phyloP scores from a whole-genome alignment of 345 rosid species.

The Hirschfeldia incana region DNA sequence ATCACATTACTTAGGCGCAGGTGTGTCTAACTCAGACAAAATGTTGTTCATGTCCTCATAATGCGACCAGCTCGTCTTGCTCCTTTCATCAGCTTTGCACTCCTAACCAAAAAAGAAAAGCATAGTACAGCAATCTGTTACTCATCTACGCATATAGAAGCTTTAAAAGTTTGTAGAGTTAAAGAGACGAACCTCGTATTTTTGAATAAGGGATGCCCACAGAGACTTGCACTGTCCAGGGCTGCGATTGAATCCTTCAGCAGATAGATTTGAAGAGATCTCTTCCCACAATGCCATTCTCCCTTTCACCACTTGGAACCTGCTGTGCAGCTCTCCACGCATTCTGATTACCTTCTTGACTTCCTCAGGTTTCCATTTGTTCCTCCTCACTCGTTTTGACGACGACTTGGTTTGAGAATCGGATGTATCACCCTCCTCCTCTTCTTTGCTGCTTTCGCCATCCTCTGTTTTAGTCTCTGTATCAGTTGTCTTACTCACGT shows the following conservation, averaged over 20 bases:
- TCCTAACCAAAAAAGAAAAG: slow-evolving; percentile 47
- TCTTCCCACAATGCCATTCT: slow-evolving; percentile 98
- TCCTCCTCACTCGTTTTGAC: slow-evolving; percentile 51
- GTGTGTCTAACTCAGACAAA: slow-evolving; percentile 54
- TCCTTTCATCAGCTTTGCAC: slow-evolving; percentile 48
- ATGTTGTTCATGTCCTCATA: slow-evolving; percentile 68
- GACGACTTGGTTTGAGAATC: slow-evolving; percentile 51
- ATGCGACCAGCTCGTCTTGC: slow-evolving; percentile 64
- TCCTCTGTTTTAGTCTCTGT: slow-evolving; percentile 38
- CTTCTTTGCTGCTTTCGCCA: slow-evolving; percentile 42
- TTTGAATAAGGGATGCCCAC: slow-evolving; percentile 83
- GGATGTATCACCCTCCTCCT: slow-evolving; percentile 40
- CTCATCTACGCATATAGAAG: not conserved
- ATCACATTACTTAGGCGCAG: slow-evolving; percentile 23
- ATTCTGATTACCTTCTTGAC: slow-evolving; percentile 66
- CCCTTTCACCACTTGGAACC: slow-evolving; percentile 77
- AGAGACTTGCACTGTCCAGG: slow-evolving; percentile 90
- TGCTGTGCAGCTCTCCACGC: slow-evolving; percentile 66
- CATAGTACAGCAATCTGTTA: not conserved
- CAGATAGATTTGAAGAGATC: slow-evolving; percentile 59
- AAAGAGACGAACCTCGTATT: slow-evolving; percentile 66
- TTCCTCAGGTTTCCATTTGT: slow-evolving; percentile 94
- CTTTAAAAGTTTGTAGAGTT: not conserved
- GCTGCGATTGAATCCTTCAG: slow-evolving; percentile 66
- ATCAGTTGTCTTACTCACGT: slow-evolving; percentile 21